phyloP scores from a whole-genome alignment of 2,329 filamentous ascomycete species.

The Polytolypa hystricis region DNA sequence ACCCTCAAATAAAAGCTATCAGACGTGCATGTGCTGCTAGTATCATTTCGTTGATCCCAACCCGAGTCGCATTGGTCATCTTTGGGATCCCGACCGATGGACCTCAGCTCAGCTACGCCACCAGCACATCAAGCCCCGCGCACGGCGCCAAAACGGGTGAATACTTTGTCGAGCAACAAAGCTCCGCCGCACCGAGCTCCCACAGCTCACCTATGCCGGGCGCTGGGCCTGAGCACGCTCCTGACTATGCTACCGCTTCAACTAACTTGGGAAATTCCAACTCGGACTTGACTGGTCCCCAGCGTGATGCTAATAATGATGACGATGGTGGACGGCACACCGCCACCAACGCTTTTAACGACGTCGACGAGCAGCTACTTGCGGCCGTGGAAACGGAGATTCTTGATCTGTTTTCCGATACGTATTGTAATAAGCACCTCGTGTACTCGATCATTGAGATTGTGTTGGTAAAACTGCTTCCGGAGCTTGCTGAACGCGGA shows the following conservation, averaged over 20 bases:
- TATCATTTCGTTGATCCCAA: conserved; percentile 33
- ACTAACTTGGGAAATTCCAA: not conserved
- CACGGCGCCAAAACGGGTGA: no score
- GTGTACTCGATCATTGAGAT: conserved; percentile 74
- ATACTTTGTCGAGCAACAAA: not conserved
- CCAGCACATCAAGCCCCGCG: not conserved
- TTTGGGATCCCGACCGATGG: conserved; percentile 8
- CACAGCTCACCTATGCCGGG: conserved; percentile 5
- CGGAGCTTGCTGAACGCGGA: conserved; percentile 65
- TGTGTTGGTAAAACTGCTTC: conserved; percentile 68
- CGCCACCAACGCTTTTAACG: not conserved
- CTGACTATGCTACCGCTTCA: conserved; percentile 1
- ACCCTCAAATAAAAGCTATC: conserved; percentile 26
- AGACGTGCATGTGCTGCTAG: conserved; percentile 34
- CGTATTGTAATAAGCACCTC: conserved; percentile 87
- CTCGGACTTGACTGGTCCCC: not conserved
- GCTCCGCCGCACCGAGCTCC: not conserved
- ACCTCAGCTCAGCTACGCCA: not conserved
- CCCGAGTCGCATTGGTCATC: conserved; percentile 29
- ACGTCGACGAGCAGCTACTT: conserved; percentile 34
- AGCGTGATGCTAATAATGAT: not conserved
- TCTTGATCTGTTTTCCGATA: conserved; percentile 65
- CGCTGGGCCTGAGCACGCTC: conserved; percentile 8
- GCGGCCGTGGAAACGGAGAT: conserved; percentile 51
- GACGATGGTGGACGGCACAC: not conserved